These are phyloP conservation scores for Eimeria necatrix DNA, from an alignment of 169 alveolate genomes.

Conservation along the genomic window DNA sequence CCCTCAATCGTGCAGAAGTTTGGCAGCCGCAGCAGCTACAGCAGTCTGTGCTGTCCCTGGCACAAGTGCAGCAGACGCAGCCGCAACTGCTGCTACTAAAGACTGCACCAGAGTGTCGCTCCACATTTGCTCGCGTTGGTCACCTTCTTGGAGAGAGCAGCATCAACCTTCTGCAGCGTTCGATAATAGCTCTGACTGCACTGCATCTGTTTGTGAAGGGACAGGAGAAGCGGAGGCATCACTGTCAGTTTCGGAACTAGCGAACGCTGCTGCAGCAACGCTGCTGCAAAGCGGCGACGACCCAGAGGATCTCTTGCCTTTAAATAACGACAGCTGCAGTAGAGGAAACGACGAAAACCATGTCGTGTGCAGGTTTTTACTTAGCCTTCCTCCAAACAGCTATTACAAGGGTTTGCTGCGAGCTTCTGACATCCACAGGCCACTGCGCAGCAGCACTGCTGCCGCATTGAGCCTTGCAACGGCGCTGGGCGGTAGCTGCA, in stretches of 20 bases:
- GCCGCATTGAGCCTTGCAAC: constrained; percentile 1
- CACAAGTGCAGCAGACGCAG: not conserved
- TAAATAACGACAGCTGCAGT: not conserved
- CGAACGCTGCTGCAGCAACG: not conserved
- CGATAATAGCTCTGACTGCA: not conserved
- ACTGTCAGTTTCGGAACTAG: not conserved
- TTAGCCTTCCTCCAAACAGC: not conserved
- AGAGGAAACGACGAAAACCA: not conserved
- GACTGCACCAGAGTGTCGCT: not conserved
- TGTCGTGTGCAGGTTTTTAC: not conserved
- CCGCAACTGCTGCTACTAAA: not conserved
- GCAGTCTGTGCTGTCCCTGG: not conserved
- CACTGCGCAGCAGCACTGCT: constrained; percentile 22
- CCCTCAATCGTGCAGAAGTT: not conserved
- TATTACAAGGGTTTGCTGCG: not conserved
- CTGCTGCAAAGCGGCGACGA: constrained; percentile 30
- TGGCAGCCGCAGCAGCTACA: not conserved
- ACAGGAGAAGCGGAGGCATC: not conserved
- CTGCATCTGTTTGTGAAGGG: not conserved
- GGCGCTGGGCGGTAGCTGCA: not conserved
- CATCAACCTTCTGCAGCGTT: not conserved
- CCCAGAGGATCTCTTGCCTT: not conserved
- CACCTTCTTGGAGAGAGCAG: not conserved
- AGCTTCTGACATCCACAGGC: not conserved
- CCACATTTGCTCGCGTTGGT: not conserved